Evolutionary conservation across 163 green algal species (phyloP).

Genomic region (Volvox carteri): DNA sequence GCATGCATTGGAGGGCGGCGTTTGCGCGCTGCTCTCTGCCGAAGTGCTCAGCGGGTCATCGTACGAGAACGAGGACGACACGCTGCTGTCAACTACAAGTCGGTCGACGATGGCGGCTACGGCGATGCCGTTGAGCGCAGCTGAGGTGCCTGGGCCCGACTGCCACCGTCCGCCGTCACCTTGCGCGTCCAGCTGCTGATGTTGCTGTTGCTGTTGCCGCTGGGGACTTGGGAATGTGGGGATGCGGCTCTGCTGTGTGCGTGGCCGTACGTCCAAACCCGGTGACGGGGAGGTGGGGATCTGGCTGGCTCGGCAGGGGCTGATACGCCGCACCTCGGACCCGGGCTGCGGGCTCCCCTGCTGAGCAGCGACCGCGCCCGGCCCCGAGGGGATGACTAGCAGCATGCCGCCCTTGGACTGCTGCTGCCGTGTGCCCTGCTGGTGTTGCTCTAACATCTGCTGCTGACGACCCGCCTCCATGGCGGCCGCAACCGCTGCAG

Average conservation of each 20-base stretch:
- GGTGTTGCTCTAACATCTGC: constrained; percentile 30
- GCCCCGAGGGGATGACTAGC: constrained; percentile 32
- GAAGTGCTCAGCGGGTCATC: background rate
- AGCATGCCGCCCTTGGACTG: constrained; percentile 40
- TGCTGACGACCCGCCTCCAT: constrained; percentile 36
- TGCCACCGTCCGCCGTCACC: background rate
- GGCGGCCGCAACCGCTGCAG: constrained; percentile 38
- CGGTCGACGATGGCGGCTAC: background rate
- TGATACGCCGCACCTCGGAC: background rate
- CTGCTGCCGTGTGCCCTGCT: constrained; percentile 23
- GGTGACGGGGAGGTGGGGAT: background rate
- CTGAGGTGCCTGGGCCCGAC: background rate
- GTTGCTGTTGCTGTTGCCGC: constrained; percentile 10
- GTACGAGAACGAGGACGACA: background rate
- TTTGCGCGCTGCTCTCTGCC: background rate
- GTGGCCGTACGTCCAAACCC: background rate
- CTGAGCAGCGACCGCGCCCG: background rate
- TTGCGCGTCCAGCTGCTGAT: constrained; percentile 21
- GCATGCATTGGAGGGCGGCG: background rate
- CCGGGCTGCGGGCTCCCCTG: background rate
- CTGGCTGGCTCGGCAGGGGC: background rate
- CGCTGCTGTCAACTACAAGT: background rate
- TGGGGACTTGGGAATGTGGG: background rate
- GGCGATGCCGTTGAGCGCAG: background rate
- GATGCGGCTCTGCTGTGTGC: constrained; percentile 42